Evolutionary conservation across 768 basidiomycete genomes (phyloP).

Genomic region (Lactifluus rugatus): DNA sequence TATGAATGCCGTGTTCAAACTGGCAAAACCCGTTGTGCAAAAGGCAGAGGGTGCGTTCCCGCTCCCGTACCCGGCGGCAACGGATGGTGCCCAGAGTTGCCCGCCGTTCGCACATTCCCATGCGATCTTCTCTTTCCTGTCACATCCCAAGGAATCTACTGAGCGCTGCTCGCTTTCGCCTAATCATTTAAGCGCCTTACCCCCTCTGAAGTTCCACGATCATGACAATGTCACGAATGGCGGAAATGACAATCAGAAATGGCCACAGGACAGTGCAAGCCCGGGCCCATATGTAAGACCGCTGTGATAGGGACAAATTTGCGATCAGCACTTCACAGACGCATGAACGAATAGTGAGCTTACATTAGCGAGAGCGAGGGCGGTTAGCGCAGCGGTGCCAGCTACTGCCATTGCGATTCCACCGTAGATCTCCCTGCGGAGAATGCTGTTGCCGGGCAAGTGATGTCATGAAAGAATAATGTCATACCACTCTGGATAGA

Average conservation of each 20-base stretch:
- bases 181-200: constrained; percentile 33
- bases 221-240: constrained; percentile 60
- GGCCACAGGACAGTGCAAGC: constrained; percentile 62
- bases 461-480: neutral
- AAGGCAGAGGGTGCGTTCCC: constrained; percentile 44
- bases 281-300: constrained; percentile 61
- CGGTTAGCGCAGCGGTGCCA: constrained; percentile 40
- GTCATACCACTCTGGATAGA: constrained; percentile 53
- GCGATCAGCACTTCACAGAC: constrained; percentile 19
- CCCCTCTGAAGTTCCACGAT: constrained; percentile 63
- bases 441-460: neutral
- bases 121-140: constrained; percentile 53
- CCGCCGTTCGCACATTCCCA: constrained; percentile 72
- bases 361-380: constrained; percentile 57
- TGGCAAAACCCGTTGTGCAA: constrained; percentile 50
- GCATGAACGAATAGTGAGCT: constrained; percentile 14
- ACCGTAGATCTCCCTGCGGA: constrained; percentile 55
- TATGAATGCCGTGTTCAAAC: constrained; percentile 57
- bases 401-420: constrained; percentile 50
- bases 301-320: constrained; percentile 30
- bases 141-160: constrained; percentile 2
- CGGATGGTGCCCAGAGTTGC: constrained; percentile 44
- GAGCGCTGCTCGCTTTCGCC: constrained; percentile 3
- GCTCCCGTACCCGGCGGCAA: constrained; percentile 33
- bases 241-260: constrained; percentile 54